Conservation (phyloP, 2,329 filamentous ascomycete species). For the Penicillium glabrum region DNA sequence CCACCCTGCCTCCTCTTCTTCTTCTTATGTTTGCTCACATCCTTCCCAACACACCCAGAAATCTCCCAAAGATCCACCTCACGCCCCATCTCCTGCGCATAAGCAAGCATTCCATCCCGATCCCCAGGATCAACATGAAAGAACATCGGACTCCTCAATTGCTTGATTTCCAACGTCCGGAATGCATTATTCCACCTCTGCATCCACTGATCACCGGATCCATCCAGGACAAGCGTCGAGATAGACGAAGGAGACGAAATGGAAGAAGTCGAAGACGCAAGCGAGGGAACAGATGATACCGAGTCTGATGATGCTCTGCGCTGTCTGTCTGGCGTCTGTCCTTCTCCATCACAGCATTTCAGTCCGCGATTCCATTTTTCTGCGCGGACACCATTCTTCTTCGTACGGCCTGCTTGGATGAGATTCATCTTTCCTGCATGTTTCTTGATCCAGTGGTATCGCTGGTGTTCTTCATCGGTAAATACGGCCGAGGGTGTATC, state of each 20-base stretch:
- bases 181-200: constrained; percentile 70
- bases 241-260: constrained; percentile 12
- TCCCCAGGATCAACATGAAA: constrained; percentile 78
- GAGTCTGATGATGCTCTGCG: constrained; percentile 19
- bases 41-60: constrained; percentile 72
- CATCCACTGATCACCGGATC: constrained; percentile 65
- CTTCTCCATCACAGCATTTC: constrained; percentile 3
- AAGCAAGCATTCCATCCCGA: constrained; percentile 70
- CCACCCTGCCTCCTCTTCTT: constrained; percentile 68
- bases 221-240: constrained; percentile 67
- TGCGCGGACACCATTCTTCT: constrained; percentile 29
- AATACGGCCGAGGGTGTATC: constrained; percentile 75
- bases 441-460: constrained; percentile 76
- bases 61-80: constrained; percentile 69
- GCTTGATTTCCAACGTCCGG: constrained; percentile 65
- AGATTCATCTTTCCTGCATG: constrained; percentile 60
- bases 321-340: neutral
- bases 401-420: constrained; percentile 28
- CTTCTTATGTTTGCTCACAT: constrained; percentile 72
- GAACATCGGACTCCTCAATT: constrained; percentile 77
- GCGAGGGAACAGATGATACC: constrained; percentile 20
- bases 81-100: constrained; percentile 62
- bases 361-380: constrained; percentile 25
- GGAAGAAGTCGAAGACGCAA: constrained; percentile 17
- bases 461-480: constrained; percentile 77